Evolutionary conservation across 371 early-diverging fungal species (phyloP), one percentile per base, ranked within the genome.

Genomic region (Rhizopus sp.): DNA sequence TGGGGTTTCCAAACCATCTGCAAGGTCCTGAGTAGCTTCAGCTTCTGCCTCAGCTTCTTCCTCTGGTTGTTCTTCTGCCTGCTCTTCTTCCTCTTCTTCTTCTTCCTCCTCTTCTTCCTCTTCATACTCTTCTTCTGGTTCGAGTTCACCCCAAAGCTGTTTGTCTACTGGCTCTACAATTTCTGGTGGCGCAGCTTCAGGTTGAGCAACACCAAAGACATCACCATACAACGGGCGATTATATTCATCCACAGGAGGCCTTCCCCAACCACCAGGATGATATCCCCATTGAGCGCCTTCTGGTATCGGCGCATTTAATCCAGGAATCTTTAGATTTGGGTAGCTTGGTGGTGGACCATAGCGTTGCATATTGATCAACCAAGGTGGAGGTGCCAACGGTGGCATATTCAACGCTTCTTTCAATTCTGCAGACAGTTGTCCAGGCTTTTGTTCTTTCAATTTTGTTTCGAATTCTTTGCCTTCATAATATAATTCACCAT

Each of bases 231-330:
- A 76, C 7, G 98, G 96, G 38, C 94, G 85, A 50, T 93, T 94
- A 57, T 84, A 89, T 66, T 96, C 96, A 71, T 98, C 98, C 3
- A 97, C 95, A 8, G 98, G 98, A 45, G 98, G 97, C 69, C 93
- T 89, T 13, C 99, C 99, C 98, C 97, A 98, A 32, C 97, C 97
- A 62, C 98, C 98, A 5, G 97, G 96, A 66, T 97, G 97, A 66
- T 88, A 98, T 7, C 99, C 99, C 99, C 97, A 98, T 63, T 94
- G 93, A n/a, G 96, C 97, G 12, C 99, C 98, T 29, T 88, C 85
- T 9, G 99, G 99, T 66, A 99, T 98, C 1, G 97, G 98, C 8
- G 96, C 91, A 71, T 97, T 99, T 33, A 99, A 76, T 4, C 99
- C 99, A 3, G 99, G 94, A 51, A 99, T 90, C 61, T 88, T 91